These are phyloP conservation scores for Raffaelea albimanens DNA, from an alignment of 2,329 filamentous ascomycete species.

Conservation along the genomic window DNA sequence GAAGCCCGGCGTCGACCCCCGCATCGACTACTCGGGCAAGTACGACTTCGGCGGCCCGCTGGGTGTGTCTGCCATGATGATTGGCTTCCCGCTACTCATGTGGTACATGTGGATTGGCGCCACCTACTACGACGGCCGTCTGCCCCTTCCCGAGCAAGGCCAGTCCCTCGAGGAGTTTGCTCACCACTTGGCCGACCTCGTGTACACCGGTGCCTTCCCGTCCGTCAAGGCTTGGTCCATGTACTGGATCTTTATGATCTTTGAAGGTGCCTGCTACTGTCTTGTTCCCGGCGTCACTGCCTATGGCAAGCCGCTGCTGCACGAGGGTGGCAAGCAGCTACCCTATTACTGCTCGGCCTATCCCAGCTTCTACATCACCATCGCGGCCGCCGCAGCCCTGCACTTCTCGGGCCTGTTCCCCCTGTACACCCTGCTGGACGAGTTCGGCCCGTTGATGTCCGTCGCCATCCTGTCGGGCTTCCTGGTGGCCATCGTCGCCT, in stretches of 20 bases:
- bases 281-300: constrained; percentile 78
- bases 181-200: constrained; percentile 58
- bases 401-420: constrained; percentile 81
- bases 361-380: constrained; percentile 78
- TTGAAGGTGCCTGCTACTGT: constrained; percentile 76
- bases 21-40: constrained; percentile 52
- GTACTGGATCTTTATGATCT: constrained; percentile 89
- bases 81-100: constrained; percentile 89
- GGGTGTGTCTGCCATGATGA: constrained; percentile 80
- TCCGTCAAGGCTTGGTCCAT: constrained; percentile 76
- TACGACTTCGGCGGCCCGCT: constrained; percentile 81
- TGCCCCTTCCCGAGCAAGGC: constrained; percentile 57
- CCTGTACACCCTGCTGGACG: constrained; percentile 84
- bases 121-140: constrained; percentile 79
- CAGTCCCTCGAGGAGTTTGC: constrained; percentile 65
- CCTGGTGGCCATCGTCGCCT: constrained; percentile 72
- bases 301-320: constrained; percentile 79
- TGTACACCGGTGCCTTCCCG: constrained; percentile 80
- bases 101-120: constrained; percentile 99
- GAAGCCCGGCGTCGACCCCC: constrained; percentile 50
- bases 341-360: constrained; percentile 92
- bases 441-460: constrained; percentile 87
- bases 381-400: constrained; percentile 58
- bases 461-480: constrained; percentile 90
- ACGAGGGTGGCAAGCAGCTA: constrained; percentile 75